A percentile compares a stretch with the other conserved stretches of the same genome.
These are phyloP conservation scores for Trichoderma gracile DNA, from an alignment of 2,329 filamentous ascomycete species.

Conservation along the genomic window DNA sequence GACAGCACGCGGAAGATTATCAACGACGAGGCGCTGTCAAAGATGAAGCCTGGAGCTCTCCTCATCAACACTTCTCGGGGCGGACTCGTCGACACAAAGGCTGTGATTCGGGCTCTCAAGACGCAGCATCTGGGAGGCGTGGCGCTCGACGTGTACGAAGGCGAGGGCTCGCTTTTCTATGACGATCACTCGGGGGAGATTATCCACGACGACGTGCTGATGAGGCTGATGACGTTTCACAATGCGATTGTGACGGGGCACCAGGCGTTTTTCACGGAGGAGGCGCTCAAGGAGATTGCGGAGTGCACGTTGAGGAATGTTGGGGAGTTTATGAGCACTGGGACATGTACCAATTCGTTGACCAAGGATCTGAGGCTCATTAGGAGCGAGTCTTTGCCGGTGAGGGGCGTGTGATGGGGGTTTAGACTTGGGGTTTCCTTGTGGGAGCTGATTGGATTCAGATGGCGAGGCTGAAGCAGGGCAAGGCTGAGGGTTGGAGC, in stretches of 20 bases:
- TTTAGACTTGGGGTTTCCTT: neutral
- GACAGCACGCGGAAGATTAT: conserved; percentile 62
- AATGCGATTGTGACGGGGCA: conserved; percentile 68
- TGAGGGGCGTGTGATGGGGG: conserved; percentile 28
- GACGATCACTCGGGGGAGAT: conserved; percentile 64
- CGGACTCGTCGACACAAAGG: conserved; percentile 60
- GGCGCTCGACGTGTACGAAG: conserved; percentile 69
- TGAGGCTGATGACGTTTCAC: conserved; percentile 66
- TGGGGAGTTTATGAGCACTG: conserved; percentile 42
- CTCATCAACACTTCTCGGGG: conserved; percentile 70
- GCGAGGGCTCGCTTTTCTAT: conserved; percentile 64
- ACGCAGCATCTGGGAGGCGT: conserved; percentile 59
- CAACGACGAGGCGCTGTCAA: conserved; percentile 51
- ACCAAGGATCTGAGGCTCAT: conserved; percentile 31
- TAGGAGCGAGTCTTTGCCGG: conserved; percentile 26
- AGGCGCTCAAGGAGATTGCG: conserved; percentile 65
- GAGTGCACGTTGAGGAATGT: conserved; percentile 60
- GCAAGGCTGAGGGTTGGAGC: too few species aligned
- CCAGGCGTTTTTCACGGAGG: conserved; percentile 68
- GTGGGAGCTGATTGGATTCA: neutral
- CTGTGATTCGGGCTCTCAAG: conserved; percentile 63
- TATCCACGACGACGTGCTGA: conserved; percentile 66
- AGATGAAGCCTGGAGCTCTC: conserved; percentile 61
- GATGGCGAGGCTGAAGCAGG: too few species aligned
- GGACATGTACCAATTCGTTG: conserved; percentile 41